These are phyloP conservation scores for Clitoria ternatea DNA, from an alignment of 306 rosid species.

Conservation along the genomic window DNA sequence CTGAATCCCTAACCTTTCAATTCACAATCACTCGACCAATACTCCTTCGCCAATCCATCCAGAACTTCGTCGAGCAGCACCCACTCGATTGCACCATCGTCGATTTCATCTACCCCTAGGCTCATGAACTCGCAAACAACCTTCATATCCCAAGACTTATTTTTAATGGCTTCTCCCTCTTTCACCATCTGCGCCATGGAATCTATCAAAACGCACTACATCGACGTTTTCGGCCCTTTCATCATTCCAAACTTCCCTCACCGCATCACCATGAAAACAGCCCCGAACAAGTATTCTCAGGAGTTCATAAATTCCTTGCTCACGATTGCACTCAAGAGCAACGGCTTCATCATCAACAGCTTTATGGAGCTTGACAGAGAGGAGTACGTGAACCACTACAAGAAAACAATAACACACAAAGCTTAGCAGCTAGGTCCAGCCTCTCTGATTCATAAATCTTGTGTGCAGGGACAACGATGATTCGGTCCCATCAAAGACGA, in stretches of 20 bases:
- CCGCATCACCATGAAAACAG: background rate
- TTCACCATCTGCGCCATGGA: slow-evolving; percentile 28
- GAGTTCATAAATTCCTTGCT: background rate
- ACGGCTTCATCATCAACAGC: slow-evolving; percentile 25
- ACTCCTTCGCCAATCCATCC: slow-evolving; percentile 12
- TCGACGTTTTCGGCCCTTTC: background rate
- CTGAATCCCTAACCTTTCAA: too few relatives aligned
- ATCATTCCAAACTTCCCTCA: slow-evolving; percentile 15
- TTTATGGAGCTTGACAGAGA: slow-evolving; percentile 32
- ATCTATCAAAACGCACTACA: background rate
- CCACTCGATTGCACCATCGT: slow-evolving; percentile 35
- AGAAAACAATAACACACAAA: slow-evolving; percentile 12
- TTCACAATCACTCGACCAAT: background rate
- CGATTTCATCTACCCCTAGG: slow-evolving; percentile 27
- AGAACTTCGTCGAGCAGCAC: background rate
- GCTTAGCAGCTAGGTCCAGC: slow-evolving; percentile 41
- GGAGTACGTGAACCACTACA: slow-evolving; percentile 20
- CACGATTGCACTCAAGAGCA: slow-evolving; percentile 6
- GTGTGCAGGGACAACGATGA: too few relatives aligned
- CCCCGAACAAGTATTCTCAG: background rate
- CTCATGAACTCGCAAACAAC: slow-evolving; percentile 20
- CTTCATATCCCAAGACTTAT: slow-evolving; percentile 19
- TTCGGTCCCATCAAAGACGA: too few relatives aligned
- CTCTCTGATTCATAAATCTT: slow-evolving; percentile 9
- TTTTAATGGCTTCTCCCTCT: slow-evolving; percentile 26